Percentiles rank a stretch among this genome's conserved stretches.
Conservation (phyloP, 2,329 filamentous ascomycete species). For the Akanthomyces dipterigenus region DNA sequence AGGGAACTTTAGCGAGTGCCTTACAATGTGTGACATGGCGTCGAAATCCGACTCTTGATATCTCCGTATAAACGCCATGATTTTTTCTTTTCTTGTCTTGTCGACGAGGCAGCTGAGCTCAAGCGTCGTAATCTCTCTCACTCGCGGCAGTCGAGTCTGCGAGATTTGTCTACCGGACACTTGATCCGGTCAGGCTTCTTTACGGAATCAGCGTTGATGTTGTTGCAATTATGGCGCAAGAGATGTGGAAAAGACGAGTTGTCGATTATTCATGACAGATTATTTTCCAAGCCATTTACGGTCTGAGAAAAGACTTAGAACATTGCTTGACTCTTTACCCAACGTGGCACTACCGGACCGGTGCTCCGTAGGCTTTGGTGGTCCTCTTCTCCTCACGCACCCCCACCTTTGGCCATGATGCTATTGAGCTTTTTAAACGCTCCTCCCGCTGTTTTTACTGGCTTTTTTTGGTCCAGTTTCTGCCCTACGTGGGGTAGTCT, state of each 20-base stretch:
- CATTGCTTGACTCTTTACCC: not conserved
- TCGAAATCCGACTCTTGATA: conserved; percentile 34
- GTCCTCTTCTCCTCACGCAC: not conserved
- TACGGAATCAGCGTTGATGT: too few relatives aligned
- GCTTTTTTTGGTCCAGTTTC: not conserved
- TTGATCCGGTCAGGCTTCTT: too few relatives aligned
- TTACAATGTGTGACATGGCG: conserved; percentile 34
- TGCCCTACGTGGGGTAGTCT: not conserved
- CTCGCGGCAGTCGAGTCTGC: too few relatives aligned
- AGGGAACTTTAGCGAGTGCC: conserved; percentile 12
- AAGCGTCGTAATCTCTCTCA: too few relatives aligned
- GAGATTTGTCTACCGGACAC: not conserved
- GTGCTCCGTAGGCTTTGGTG: not conserved
- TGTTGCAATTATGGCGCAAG: not conserved
- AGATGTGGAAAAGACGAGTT: too few relatives aligned
- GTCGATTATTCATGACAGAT: not conserved
- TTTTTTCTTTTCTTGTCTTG: not conserved
- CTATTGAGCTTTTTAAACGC: not conserved
- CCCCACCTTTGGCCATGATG: not conserved
- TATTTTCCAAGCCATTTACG: not conserved
- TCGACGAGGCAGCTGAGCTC: too few relatives aligned
- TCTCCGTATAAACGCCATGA: conserved; percentile 40
- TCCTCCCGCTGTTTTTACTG: not conserved
- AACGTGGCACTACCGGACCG: not conserved
- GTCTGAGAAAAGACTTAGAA: not conserved